Percentiles rank a stretch among this genome's conserved stretches.
phyloP scores from a whole-genome alignment of 345 rosid genomes.

The Nephelium lappaceum region DNA sequence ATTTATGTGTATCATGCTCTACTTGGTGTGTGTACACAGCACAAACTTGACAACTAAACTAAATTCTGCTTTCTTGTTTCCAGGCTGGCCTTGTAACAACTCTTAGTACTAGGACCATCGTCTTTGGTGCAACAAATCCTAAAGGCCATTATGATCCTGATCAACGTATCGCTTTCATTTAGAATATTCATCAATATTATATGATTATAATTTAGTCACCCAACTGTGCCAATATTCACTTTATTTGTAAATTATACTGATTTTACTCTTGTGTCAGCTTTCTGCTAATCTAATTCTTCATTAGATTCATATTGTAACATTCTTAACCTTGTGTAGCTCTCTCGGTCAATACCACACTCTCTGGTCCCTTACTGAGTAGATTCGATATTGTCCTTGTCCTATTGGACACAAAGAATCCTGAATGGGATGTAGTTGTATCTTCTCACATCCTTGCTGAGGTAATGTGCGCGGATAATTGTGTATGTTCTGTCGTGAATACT shows the following conservation, averaged over 20 bases:
- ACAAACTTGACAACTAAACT: slow-evolving; percentile 13
- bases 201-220: slow-evolving; percentile 1
- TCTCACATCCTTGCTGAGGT: slow-evolving; percentile 97
- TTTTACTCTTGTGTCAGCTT: background rate
- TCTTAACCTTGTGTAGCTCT: slow-evolving; percentile 78
- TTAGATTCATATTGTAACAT: slow-evolving; percentile 6
- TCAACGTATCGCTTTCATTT: slow-evolving; percentile 64
- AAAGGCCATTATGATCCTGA: slow-evolving; percentile 98
- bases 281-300: background rate
- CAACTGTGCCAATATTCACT: background rate
- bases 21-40: slow-evolving; percentile 10
- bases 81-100: slow-evolving; percentile 98
- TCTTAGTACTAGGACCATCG: slow-evolving; percentile 84
- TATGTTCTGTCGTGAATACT: slow-evolving; percentile 3
- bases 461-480: slow-evolving; percentile 12
- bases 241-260: background rate
- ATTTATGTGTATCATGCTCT: slow-evolving; percentile 9
- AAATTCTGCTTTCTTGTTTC: slow-evolving; percentile 17
- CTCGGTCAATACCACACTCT: slow-evolving; percentile 91
- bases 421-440: slow-evolving; percentile 97
- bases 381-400: slow-evolving; percentile 94
- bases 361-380: slow-evolving; percentile 95
- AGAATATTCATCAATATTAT: slow-evolving; percentile 10
- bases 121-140: slow-evolving; percentile 97
- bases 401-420: slow-evolving; percentile 94